Base-by-base conservation (phyloP, 1,284 basidiomycete genomes). In the Athelia psychrophila region DNA sequence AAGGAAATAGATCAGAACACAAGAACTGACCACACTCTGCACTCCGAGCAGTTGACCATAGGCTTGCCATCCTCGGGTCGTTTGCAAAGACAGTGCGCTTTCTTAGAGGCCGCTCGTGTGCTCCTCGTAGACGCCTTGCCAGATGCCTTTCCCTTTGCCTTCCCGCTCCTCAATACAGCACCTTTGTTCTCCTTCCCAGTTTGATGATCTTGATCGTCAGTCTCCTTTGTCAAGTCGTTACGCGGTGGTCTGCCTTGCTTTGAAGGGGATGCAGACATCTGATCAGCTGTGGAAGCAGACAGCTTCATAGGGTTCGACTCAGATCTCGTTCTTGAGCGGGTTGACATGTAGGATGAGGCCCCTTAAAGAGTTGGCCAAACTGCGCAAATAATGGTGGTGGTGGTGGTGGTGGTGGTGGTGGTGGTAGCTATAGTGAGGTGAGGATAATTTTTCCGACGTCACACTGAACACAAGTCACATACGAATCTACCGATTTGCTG, bases 31-130 rank as follows among this genome's bases (percentile, higher is more conserved):
- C 91, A 93, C 53, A 86, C 83, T 40, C 75, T 74, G 66, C 91
- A 93, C 49, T 76, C 73, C 20, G 79, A 76, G 63, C 91, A 93
- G 47, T 74, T 73, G 45, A 93, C 84, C 91, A 93, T 93, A 16
- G 91, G 89, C 13, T 84, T 79, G 50, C 88, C 87, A 71, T 91
- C 86, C 64, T 92, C 86, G 25, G 78, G 74, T 53, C 76, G 75
- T 32, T 72, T 73, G 65, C 87, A 90, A 2, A 75, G 67, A 69
- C 87, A 89, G 59, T 79, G 78, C 35, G 68, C 59, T 47, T 74
- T 68, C 38, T 58, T 50, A 15, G 38, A 40, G 3, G 57, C 61
- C 47, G 62, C 54, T 51, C 48, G 53, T 40, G 38, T 54, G 47
- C 10, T 51, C 47, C 24, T 48, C 9, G 23, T 9, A 27, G 23